Base-by-base conservation (phyloP, 1,284 basidiomycete genomes). In the Cutaneotrichosporon daszewskae region DNA sequence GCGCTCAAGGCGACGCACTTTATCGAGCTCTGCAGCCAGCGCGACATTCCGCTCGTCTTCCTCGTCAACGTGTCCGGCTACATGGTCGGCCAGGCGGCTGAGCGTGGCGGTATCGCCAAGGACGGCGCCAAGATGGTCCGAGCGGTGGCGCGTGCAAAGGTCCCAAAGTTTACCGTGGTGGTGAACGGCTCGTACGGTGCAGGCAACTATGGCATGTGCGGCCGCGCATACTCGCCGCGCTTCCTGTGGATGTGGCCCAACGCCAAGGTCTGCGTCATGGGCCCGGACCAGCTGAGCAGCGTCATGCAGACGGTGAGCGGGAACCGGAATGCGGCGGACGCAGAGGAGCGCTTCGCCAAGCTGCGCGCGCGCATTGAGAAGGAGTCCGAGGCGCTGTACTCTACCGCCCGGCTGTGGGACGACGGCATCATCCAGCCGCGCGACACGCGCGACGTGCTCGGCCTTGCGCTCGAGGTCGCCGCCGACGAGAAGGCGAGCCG, bases 231-330 rank as follows among this genome's bases (percentile, higher is more conserved):
- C 70, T 88, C 86, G 10, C 90, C 91, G 3, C 78, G 90, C 49
- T 95, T 96, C 77, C 72, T 96, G 42, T 96, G 87, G 86, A 92
- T 91, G 87, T 96, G 92, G 91, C 91, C 91, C 47, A 94, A 92
- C 58, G 87, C 91, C 23, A 90, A 86, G 68, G 84, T 95, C 3
- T 87, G 84, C n/a, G 91, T 96, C 33, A 96, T 96, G 92, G 91
- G 92, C 32, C 87, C 87, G 3, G 86, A 83, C 32, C 91, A 95
- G 66, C 79, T 96, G 18, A 87, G 85, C 10, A 82, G 85, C 62
- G 91, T 96, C 40, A 96, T 96, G 91, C 76, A 84, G 22, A 81
- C 81, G 1, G 89, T 96, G 16, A 53, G 54, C 7, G 65, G 65
- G 9, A 65, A 64, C 46, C 34, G 50, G 14, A 42, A 48, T 25